Evolutionary conservation across 805 yeast genomes (phyloP).

Genomic region (Zygosaccharomyces siamensis): DNA sequence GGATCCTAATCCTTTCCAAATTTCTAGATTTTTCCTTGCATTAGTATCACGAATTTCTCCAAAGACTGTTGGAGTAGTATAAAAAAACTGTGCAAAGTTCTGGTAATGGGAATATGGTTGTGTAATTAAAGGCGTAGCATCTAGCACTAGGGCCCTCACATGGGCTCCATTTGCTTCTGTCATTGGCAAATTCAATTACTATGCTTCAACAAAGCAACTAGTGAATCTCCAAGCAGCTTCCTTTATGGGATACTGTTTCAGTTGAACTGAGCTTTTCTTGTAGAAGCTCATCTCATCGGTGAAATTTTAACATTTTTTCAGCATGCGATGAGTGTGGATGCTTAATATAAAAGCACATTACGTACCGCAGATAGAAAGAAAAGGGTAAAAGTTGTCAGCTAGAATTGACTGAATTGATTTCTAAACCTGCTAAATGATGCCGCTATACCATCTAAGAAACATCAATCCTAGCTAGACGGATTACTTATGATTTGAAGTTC

Average conservation of each 20-base stretch:
- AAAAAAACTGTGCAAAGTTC: conserved; percentile 64
- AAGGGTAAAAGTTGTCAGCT: background rate
- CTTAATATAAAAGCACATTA: conserved; percentile 20
- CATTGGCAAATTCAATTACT: background rate
- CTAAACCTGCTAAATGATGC: background rate
- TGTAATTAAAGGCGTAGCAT: conserved; percentile 92
- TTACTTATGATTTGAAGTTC: background rate
- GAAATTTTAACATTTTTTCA: conserved; percentile 13
- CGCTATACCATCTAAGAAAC: background rate
- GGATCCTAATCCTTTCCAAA: conserved; percentile 64
- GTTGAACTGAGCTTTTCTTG: background rate
- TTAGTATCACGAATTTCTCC: conserved; percentile 82
- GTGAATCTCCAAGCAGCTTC: background rate
- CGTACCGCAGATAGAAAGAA: background rate
- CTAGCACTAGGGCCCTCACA: conserved; percentile 65
- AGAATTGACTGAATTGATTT: background rate
- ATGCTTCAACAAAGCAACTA: background rate
- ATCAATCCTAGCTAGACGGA: background rate
- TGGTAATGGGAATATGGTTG: conserved; percentile 72
- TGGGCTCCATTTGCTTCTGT: conserved; percentile 22
- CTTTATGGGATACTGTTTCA: background rate
- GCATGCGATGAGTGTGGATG: conserved; percentile 41
- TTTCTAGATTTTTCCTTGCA: conserved; percentile 68
- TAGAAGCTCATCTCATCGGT: conserved; percentile 11
- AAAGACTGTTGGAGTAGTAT: conserved; percentile 88